These are phyloP conservation scores for Neurospora sp. DNA, from an alignment of 2,329 filamentous ascomycete species.

Conservation along the genomic window DNA sequence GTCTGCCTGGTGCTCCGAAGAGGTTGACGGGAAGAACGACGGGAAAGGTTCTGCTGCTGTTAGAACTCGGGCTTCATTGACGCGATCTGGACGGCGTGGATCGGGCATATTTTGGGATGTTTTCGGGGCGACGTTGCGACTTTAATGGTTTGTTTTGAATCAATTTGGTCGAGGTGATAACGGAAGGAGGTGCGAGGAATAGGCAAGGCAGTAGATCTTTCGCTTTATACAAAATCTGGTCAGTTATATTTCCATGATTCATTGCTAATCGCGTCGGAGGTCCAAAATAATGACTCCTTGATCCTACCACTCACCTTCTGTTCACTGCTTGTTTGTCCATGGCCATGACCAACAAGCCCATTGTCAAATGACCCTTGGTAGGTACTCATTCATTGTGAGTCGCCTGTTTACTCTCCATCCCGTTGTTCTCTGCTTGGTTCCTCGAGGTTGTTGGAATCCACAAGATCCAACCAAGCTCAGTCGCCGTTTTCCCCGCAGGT, in stretches of 20 bases:
- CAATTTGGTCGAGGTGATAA: neutral
- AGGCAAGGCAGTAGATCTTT: neutral
- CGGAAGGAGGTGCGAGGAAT: neutral
- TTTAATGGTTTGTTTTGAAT: neutral
- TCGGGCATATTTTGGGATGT: neutral
- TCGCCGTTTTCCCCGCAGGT: constrained; percentile 53
- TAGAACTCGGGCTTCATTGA: neutral
- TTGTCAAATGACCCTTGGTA: neutral
- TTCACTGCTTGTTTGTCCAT: neutral
- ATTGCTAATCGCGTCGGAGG: neutral
- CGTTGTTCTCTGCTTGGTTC: neutral
- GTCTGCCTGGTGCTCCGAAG: neutral
- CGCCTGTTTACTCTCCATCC: neutral
- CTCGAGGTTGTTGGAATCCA: neutral
- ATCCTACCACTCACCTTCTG: neutral
- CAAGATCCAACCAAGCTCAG: no score
- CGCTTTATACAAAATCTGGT: neutral
- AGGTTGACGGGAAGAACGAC: neutral
- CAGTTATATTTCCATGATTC: neutral
- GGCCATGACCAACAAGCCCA: neutral
- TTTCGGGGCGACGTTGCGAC: neutral
- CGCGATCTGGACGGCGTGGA: neutral
- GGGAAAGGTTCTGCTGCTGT: neutral
- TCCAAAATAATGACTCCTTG: neutral
- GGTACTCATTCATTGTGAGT: neutral